A percentile compares a stretch with the other conserved stretches of the same genome.
Conservation (phyloP, 345 rosid genomes). For the Cardamine resedifolia region DNA sequence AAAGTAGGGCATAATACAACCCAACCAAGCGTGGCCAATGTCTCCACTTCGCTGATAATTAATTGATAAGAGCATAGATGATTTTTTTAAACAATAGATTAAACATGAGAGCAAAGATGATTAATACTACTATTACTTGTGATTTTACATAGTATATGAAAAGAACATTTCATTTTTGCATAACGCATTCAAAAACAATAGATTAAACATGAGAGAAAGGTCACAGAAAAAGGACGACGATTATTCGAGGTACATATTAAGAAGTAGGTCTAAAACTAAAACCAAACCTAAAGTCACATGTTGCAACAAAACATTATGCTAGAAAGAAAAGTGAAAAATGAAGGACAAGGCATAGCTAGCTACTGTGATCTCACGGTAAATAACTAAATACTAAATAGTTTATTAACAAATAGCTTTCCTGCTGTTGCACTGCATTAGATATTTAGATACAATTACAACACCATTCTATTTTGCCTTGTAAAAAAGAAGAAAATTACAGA, state of each 20-base stretch:
- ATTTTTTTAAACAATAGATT: too few relatives aligned
- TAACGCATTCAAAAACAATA: too few relatives aligned
- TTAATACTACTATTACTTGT: too few relatives aligned
- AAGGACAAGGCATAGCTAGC: not conserved
- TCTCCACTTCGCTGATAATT: slow-evolving; percentile 15
- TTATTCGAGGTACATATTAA: not conserved
- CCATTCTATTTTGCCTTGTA: not conserved
- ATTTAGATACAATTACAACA: too few relatives aligned
- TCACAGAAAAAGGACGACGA: not conserved
- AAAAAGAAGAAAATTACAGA: not conserved
- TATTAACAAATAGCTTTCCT: not conserved
- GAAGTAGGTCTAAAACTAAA: not conserved
- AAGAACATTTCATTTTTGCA: too few relatives aligned
- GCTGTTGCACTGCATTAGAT: too few relatives aligned
- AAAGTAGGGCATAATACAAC: slow-evolving; percentile 62
- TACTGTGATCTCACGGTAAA: too few relatives aligned
- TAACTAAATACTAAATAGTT: too few relatives aligned
- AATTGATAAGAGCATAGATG: not conserved
- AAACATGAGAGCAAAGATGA: too few relatives aligned
- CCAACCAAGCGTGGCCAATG: slow-evolving; percentile 40
- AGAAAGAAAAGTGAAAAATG: not conserved
- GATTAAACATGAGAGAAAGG: not conserved
- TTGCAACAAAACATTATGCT: not conserved
- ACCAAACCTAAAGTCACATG: not conserved
- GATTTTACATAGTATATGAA: too few relatives aligned